These are phyloP conservation scores for Candida mattraensis DNA, from an alignment of 805 yeast genomes.

Conservation along the genomic window DNA sequence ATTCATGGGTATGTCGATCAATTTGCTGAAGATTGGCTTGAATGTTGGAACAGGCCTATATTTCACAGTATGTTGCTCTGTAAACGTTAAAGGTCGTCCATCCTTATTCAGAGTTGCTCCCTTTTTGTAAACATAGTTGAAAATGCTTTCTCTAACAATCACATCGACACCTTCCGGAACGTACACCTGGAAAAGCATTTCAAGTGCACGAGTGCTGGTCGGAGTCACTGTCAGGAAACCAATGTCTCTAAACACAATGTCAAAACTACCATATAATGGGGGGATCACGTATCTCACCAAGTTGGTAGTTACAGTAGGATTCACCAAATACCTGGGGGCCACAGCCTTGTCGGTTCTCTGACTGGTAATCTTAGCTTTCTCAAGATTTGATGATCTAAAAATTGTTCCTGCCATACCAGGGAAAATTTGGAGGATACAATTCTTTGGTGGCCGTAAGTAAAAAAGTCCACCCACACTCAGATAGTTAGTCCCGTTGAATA, in stretches of 20 bases:
- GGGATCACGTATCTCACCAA: constrained; percentile 56
- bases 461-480: constrained; percentile 61
- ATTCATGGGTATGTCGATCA: constrained; percentile 21
- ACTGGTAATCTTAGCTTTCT: neutral
- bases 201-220: constrained; percentile 41
- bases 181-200: constrained; percentile 46
- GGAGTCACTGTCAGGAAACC: constrained; percentile 64
- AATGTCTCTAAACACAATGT: constrained; percentile 61
- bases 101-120: constrained; percentile 15
- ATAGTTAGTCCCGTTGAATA: constrained; percentile 26
- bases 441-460: constrained; percentile 53
- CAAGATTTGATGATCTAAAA: constrained; percentile 30
- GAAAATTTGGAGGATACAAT: constrained; percentile 47
- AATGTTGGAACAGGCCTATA: constrained; percentile 17
- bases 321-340: constrained; percentile 20
- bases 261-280: constrained; percentile 68
- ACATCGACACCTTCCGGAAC: constrained; percentile 57
- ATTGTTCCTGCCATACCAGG: constrained; percentile 44
- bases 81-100: constrained; percentile 18
- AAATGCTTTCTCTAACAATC: constrained; percentile 42
- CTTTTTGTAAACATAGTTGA: constrained; percentile 28
- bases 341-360: constrained; percentile 28
- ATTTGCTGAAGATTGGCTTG: constrained; percentile 24
- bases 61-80: constrained; percentile 10
- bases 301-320: constrained; percentile 28